Base-by-base conservation (phyloP, 257 asterid genomes). In the Solanum dulcamara region DNA sequence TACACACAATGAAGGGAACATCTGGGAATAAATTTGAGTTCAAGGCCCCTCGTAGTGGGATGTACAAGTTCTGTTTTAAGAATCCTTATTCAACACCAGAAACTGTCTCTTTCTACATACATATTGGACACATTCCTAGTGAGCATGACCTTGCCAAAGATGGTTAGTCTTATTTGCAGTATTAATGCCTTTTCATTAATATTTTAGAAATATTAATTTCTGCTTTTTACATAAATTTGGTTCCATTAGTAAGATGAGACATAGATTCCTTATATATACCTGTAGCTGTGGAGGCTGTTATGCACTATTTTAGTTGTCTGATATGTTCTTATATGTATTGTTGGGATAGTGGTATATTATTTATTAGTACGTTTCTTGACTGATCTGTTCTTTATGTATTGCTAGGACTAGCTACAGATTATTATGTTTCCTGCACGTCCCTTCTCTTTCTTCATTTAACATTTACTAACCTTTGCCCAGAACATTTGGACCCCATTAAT, bases 21-120 rank as follows among this genome's bases (percentile, higher is more conserved):
- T 85, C 93, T 12, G 98, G 93, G 53, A 94, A 93, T n/a, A 96
- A 94, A 86, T 96, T 94, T 83, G 96, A 96, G 87, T 93, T 96
- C 32, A 96, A 90, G 90, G 98, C 95, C 77, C 91, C 97, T 68
- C 77, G 80, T 84, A 90, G 84, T 82, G 99, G 99, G 87, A 93
- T 96, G 98, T 88, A 93, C 91, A 96, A 94, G 88, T 96, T 96
- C 46, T 96, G 99, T 89, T 96, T 96, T 90, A 94, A 94, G 84
- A 96, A 96, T 83, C 92, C 97, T 80, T 85, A 89, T 15, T 88
- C 93, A 37, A 60, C 91, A 30, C 97, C 98, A 12, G 98, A 94
- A 90, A 83, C 94, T 1, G 96, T 96, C 88, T 93, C 99, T 83
- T 96, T 96, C 93, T 88, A 90, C 91, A 93, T 96, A 60, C 99